Base-by-base conservation (phyloP, 305 asterid species). In the Nicotiana rustica region DNA sequence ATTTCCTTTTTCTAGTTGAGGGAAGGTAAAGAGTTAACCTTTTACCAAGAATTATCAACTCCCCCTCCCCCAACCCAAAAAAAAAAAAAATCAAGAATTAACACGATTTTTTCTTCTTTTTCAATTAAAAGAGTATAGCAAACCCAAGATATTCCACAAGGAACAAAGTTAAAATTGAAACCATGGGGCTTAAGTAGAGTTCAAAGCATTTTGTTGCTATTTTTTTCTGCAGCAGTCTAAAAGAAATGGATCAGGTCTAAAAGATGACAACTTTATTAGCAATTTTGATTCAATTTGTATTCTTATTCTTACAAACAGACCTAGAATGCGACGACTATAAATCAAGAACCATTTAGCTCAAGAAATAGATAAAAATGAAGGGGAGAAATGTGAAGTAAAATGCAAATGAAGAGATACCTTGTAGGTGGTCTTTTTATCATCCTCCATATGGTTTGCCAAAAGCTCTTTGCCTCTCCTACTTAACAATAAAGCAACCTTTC, bases 391-490 rank as follows among this genome's bases (percentile, higher is more conserved):
- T 7, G 49, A 41, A 41, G 3, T 41, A 41, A 41, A 41, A 41
- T 8, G 49, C 12, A 41, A 41, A 4, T 19, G 59, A 41, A 68
- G 10, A 0, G 2, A 33, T 56, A 76, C 80, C 80, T 76, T 76
- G 52, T 76, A 76, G 66, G 80, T 56, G 67, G 67, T 76, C 25
- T 76, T 76, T 4, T 2, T 76, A 31, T 76, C 31, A 9, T 76
- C 67, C 52, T 56, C 80, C 80, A 76, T 76, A 17, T 55, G 67
- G 66, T 41, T 41, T 31, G 66, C 65, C 17, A 55, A 76, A 76
- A 9, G 49, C 1, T 56, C 66, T 29, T 76, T 5, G 10, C 59
- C 49, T 8, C 25, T 25, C 1, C 79, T 21, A 25, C 19, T 71
- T 44, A 57, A 70, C 19, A 19, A 41, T 44, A 73, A 73, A 44